Conservation (phyloP, 306 rosid species). For the Glycyrrhiza uralensis region DNA sequence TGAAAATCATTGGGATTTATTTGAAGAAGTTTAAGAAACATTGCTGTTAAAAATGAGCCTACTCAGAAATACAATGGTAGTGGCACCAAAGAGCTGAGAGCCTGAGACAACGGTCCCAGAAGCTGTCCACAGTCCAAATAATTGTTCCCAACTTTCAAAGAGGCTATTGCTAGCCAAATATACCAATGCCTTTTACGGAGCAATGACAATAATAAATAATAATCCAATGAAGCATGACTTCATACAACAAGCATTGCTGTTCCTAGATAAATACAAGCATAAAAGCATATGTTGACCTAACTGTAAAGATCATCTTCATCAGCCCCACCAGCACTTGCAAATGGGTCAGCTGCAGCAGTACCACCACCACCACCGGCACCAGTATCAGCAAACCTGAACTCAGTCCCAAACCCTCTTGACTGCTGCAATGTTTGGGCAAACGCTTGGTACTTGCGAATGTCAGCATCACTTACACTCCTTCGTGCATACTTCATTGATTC, state of each 20-base stretch:
- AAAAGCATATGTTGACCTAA: slow-evolving; percentile 35
- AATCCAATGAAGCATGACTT: slow-evolving; percentile 31
- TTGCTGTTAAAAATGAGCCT: not conserved
- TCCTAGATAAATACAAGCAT: not conserved
- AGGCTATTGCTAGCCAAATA: slow-evolving; percentile 16
- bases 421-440: slow-evolving; percentile 99
- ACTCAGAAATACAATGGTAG: not conserved
- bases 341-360: slow-evolving; percentile 61
- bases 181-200: slow-evolving; percentile 12
- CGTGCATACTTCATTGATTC: slow-evolving; percentile 98
- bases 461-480: slow-evolving; percentile 93
- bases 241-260: not conserved
- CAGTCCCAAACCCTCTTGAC: slow-evolving; percentile 89
- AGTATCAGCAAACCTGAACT: slow-evolving; percentile 76
- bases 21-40: not conserved
- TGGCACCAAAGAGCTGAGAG: not conserved
- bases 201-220: slow-evolving; percentile 5
- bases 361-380: slow-evolving; percentile 25
- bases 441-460: slow-evolving; percentile 97
- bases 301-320: slow-evolving; percentile 96
- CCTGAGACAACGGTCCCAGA: not conserved
- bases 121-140: not conserved
- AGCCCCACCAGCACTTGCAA: slow-evolving; percentile 77
- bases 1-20: not conserved
- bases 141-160: not conserved